Evolutionary conservation across 345 rosid species (phyloP).

Genomic region (Turnera subulata): DNA sequence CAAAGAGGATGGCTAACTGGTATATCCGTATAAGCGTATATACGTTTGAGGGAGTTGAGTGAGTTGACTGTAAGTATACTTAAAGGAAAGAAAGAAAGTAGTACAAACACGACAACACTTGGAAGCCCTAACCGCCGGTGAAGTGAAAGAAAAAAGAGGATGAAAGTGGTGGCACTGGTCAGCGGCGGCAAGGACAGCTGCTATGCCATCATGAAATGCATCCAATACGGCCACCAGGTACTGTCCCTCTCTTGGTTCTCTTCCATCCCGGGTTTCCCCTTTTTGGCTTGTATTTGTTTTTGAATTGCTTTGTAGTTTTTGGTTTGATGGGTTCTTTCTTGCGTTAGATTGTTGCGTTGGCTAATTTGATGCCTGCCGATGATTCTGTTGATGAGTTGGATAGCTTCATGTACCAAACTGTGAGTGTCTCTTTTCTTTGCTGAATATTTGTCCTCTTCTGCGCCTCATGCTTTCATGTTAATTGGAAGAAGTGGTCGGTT

Average conservation of each 20-base stretch:
- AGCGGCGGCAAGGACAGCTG: constrained; percentile 99
- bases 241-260: background rate
- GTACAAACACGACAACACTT: background rate
- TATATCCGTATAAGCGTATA: no score
- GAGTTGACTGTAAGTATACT: background rate
- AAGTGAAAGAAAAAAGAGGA: constrained; percentile 27
- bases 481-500: background rate
- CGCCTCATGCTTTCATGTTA: background rate
- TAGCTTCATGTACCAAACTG: constrained; percentile 94
- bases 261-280: background rate
- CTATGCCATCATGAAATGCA: constrained; percentile 89
- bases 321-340: background rate
- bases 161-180: constrained; percentile 94
- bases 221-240: constrained; percentile 88
- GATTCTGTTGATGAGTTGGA: constrained; percentile 87
- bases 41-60: no score
- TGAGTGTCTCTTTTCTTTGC: constrained; percentile 24
- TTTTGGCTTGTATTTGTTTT: background rate
- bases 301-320: background rate
- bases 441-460: background rate
- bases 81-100: background rate
- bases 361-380: constrained; percentile 80
- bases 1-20: no score
- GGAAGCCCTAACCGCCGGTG: no score
- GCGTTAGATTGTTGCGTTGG: constrained; percentile 79